Base-by-base conservation (phyloP, 176 grass and related monocot genomes). In the Musa schizocarpa region DNA sequence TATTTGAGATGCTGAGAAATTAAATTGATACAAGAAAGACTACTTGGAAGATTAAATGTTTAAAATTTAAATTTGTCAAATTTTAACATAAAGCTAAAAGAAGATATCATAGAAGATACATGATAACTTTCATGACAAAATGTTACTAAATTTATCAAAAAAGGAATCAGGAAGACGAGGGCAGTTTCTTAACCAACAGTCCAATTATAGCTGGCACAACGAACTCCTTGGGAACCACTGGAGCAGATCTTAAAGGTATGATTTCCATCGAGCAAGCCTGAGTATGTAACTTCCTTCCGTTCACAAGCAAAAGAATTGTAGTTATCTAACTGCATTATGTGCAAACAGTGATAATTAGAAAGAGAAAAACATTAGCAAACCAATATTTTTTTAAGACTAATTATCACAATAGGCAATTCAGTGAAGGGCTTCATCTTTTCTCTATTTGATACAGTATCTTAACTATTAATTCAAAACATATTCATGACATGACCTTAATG, bases 161-260 rank as follows among this genome's bases (percentile, higher is more conserved):
- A 34, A 34, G 16, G 34, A 63, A 10, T 11, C 25, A 69, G 29
- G 29, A 84, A 43, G 23, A 53, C 8, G 51, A 63, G 53, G 29
- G 16, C 63, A 77, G 87, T 81, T 81, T 83, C 85, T 85, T 79
- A 83, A 97, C 94, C 94, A 72, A 93, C 83, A 82, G 74, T 84
- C 94, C 94, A 98, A 21, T 83, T 78, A 81, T 93, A 91, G 68
- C 71, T 87, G 74, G 82, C 84, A 78, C 88, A 98, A 75, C 50
- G 51, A 19, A 77, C 14, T 53, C 54, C 63, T 71, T 65, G 53
- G 24, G 75, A 56, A 68, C 56, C 68, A 21, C 71, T 86, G 13
- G 82, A 70, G 57, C 90, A 98, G 74, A 75, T 84, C 0, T 76
- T 68, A 10, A 98, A 83, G 17, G 72, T 87, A 82, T 98, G 90